Conservation (phyloP, 495 filamentous ascomycete species). For the Podospora didyma region DNA sequence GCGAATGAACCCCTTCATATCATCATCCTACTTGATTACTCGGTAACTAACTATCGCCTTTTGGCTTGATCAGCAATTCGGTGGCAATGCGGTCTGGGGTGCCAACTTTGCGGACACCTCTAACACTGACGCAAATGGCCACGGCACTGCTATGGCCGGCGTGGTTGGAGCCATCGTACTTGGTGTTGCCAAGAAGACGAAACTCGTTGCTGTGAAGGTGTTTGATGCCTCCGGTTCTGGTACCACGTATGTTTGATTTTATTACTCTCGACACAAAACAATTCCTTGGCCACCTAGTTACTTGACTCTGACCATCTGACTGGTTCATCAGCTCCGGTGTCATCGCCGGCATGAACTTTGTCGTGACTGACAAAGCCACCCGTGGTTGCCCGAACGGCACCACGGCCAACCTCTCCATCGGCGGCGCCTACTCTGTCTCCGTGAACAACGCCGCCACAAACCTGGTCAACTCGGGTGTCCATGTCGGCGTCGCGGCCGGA, state of each 20-base stretch:
- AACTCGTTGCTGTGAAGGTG: slow-evolving; percentile 64
- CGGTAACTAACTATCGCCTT: neutral
- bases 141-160: slow-evolving; percentile 63
- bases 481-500: slow-evolving; percentile 51
- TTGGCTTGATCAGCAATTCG: slow-evolving; percentile 43
- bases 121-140: slow-evolving; percentile 39
- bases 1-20: too few relatives aligned
- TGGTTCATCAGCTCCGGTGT: slow-evolving; percentile 20
- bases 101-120: slow-evolving; percentile 31
- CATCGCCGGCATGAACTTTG: slow-evolving; percentile 45
- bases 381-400: slow-evolving; percentile 32
- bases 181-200: slow-evolving; percentile 65
- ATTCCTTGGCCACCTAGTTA: too few relatives aligned
- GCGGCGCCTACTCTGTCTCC: slow-evolving; percentile 46
- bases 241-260: slow-evolving; percentile 6
- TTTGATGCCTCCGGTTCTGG: slow-evolving; percentile 48
- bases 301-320: too few relatives aligned
- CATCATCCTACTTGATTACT: slow-evolving; percentile 11
- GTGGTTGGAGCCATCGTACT: slow-evolving; percentile 59
- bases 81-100: slow-evolving; percentile 48
- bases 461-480: slow-evolving; percentile 45
- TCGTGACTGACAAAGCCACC: slow-evolving; percentile 29
- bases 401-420: slow-evolving; percentile 51
- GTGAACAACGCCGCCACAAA: slow-evolving; percentile 49
- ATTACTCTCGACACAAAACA: too few relatives aligned